Evolutionary conservation across 768 basidiomycete genomes (phyloP).

Genomic region (Clathrus columnatus): DNA sequence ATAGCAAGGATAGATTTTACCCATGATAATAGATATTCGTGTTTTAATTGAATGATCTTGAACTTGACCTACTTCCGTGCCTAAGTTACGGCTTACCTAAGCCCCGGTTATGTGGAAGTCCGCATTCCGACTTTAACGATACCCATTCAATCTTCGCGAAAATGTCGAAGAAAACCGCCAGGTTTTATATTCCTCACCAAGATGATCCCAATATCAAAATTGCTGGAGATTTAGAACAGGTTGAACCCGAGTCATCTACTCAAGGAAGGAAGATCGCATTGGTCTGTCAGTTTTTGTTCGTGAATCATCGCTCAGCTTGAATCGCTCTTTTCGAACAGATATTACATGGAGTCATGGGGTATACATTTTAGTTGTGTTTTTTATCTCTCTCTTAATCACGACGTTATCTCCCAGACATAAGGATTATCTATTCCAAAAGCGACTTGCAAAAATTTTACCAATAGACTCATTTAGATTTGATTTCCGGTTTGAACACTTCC

Average conservation of each 20-base stretch:
- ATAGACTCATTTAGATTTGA: slow-evolving; percentile 82
- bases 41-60: too few species aligned
- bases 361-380: slow-evolving; percentile 17
- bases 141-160: background rate
- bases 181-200: slow-evolving; percentile 10
- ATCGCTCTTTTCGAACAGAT: slow-evolving; percentile 37
- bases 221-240: slow-evolving; percentile 55
- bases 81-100: too few species aligned
- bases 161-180: slow-evolving; percentile 3
- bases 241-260: slow-evolving; percentile 40
- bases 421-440: slow-evolving; percentile 75
- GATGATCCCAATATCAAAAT: slow-evolving; percentile 24
- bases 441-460: slow-evolving; percentile 53
- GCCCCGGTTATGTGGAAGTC: too few species aligned
- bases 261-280: slow-evolving; percentile 55
- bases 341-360: slow-evolving; percentile 76
- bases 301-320: background rate
- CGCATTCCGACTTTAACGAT: background rate
- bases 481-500: slow-evolving; percentile 47
- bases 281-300: slow-evolving; percentile 32
- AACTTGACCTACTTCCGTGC: too few species aligned
- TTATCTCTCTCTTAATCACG: background rate
- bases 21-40: too few species aligned
- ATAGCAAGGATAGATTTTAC: too few species aligned
- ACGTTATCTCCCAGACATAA: slow-evolving; percentile 53